Conservation (phyloP, 441 rosid species). For the Jatropha multifida region DNA sequence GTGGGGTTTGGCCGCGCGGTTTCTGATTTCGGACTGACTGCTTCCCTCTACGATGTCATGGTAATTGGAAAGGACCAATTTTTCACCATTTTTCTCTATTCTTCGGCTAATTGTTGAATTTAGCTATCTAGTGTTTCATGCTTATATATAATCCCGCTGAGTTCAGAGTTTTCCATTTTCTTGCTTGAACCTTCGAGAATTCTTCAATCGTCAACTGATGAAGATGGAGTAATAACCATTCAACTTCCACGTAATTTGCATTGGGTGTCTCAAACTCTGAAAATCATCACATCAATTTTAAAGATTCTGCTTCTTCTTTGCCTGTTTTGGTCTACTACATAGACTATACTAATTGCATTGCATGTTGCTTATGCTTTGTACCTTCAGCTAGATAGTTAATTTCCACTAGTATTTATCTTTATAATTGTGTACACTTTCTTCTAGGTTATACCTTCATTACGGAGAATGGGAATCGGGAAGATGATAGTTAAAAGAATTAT, state of each 20-base stretch:
- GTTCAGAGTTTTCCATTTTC: background rate
- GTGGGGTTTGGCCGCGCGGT: conserved; percentile 92
- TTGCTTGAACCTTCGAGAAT: background rate
- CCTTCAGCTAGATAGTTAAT: background rate
- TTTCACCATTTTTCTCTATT: background rate
- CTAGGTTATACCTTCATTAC: conserved; percentile 74
- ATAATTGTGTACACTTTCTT: conserved; percentile 47
- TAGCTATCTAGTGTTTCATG: background rate
- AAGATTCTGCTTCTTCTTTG: background rate
- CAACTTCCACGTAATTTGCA: background rate
- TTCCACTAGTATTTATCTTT: conserved; percentile 18
- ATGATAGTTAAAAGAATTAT: conserved; percentile 63
- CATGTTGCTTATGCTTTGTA: too few species aligned
- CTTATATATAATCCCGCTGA: background rate
- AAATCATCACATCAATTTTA: background rate
- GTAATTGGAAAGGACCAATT: conserved; percentile 27
- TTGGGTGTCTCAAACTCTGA: background rate
- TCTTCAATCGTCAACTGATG: background rate
- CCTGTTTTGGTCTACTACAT: background rate
- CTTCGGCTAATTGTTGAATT: background rate
- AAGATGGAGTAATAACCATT: background rate
- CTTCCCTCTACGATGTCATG: conserved; percentile 80
- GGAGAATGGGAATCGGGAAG: conserved; percentile 70
- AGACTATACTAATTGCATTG: background rate
- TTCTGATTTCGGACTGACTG: conserved; percentile 79